Conservation (phyloP, 345 rosid species). For the Eucalyptus cladocalyx region DNA sequence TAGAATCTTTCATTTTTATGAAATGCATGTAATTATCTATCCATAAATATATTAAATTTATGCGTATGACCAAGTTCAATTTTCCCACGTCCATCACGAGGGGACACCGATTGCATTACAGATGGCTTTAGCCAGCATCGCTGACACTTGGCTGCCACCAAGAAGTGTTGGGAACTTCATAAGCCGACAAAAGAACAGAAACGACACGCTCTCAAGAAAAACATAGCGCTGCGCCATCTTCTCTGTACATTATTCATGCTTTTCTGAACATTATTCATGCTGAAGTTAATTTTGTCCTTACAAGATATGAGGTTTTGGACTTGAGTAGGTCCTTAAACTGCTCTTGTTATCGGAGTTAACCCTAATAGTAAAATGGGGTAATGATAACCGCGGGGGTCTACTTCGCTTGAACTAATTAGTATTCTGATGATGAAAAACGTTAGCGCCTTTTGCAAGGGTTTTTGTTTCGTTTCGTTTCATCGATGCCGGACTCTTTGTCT, state of each 20-base stretch:
- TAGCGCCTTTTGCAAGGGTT: neutral
- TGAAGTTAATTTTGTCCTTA: neutral
- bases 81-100: neutral
- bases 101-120: neutral
- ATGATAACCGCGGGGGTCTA: rapidly evolving
- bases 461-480: neutral
- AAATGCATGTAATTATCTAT: neutral
- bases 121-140: neutral
- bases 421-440: neutral
- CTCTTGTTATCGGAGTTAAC: no score
- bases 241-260: neutral
- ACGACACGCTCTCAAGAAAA: neutral
- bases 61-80: neutral
- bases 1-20: neutral
- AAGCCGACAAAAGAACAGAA: neutral
- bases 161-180: neutral
- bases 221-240: neutral
- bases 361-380: rapidly evolving
- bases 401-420: neutral
- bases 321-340: no score
- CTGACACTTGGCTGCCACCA: neutral
- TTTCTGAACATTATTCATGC: neutral
- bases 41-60: neutral
- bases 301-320: neutral
- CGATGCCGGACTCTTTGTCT: neutral